Evolutionary conservation across 1,139 yeast species (phyloP).

Genomic region (Debaryomyces psychrophilus): DNA sequence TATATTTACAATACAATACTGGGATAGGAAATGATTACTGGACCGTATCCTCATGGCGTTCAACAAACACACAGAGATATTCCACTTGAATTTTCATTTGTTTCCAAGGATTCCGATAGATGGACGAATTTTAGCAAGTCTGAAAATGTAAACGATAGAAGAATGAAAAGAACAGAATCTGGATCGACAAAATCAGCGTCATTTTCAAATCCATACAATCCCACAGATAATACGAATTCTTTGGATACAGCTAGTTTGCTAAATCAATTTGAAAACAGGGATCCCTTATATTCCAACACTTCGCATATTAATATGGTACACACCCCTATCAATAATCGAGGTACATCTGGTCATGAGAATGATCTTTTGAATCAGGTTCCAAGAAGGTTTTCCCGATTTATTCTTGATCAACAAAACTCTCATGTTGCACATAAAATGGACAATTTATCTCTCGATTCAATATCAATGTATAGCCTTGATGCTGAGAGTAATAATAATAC

Average conservation of each 20-base stretch:
- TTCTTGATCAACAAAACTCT: slow-evolving; percentile 41
- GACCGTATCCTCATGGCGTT: neutral
- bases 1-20: neutral
- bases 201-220: slow-evolving; percentile 36
- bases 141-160: neutral
- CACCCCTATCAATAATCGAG: neutral
- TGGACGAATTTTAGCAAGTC: neutral
- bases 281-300: slow-evolving; percentile 31
- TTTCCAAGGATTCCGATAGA: neutral
- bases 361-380: slow-evolving; percentile 39
- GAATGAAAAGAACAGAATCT: neutral
- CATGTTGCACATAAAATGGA: slow-evolving; percentile 29
- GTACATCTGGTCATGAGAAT: neutral
- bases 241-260: slow-evolving; percentile 38
- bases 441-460: slow-evolving; percentile 29
- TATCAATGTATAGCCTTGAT: slow-evolving; percentile 26
- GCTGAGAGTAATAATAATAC: neutral
- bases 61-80: neutral
- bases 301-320: slow-evolving; percentile 19
- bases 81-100: slow-evolving; percentile 3
- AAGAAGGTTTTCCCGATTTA: slow-evolving; percentile 45
- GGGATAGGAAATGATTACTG: neutral
- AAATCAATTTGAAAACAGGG: slow-evolving; percentile 17
- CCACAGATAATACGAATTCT: slow-evolving; percentile 30
- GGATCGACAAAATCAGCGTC: neutral